These are phyloP conservation scores for Cubamyces sp. DNA, from an alignment of 768 basidiomycete species.

Conservation along the genomic window DNA sequence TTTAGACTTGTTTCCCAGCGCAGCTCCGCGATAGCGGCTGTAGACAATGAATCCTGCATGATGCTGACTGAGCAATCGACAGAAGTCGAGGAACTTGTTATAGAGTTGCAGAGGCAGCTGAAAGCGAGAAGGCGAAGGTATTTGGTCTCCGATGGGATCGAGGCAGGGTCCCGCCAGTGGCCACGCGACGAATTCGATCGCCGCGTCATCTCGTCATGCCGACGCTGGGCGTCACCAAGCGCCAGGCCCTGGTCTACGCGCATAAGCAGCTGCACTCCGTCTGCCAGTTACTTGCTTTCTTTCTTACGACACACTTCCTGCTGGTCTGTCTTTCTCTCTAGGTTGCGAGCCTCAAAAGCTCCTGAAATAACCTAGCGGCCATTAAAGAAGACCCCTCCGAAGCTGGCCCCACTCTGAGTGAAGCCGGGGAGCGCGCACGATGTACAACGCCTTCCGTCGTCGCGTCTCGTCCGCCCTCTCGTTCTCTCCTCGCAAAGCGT, in stretches of 20 bases:
- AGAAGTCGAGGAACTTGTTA: neutral
- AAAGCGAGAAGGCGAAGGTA: neutral
- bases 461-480: conserved; percentile 39
- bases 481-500: conserved; percentile 20
- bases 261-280: neutral
- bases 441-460: conserved; percentile 51
- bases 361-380: too few relatives aligned
- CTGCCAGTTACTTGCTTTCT: neutral
- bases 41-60: neutral
- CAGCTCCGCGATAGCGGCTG: neutral
- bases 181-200: conserved; percentile 10
- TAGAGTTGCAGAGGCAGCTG: neutral
- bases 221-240: conserved; percentile 9
- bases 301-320: neutral
- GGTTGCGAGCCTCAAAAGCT: conserved; percentile 10
- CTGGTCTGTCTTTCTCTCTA: neutral
- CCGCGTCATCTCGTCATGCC: conserved; percentile 18
- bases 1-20: neutral
- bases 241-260: neutral
- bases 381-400: neutral
- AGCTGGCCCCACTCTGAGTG: neutral
- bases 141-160: conserved; percentile 1
- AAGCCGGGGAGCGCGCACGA: conserved; percentile 29
- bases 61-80: neutral
- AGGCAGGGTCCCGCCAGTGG: neutral